Evolutionary conservation across 208 protist genomes (phyloP).

Genomic region (Acanthamoeba divionensis): DNA sequence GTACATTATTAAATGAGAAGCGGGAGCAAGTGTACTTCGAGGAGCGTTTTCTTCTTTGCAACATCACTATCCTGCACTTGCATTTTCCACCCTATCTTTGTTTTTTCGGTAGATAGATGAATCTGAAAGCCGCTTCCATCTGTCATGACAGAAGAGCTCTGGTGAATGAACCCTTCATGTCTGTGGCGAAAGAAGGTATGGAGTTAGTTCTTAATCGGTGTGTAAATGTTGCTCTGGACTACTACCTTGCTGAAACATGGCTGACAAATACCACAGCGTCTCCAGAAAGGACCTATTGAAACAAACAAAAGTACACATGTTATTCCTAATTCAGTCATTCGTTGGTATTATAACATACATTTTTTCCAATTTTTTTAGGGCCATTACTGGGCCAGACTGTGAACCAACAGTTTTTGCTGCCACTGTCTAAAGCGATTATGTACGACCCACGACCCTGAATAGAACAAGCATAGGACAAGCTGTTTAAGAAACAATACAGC

Average conservation of each 20-base stretch:
- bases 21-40: neutral
- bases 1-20: neutral
- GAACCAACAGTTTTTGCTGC: constrained; percentile 57
- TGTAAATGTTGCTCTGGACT: too few species aligned
- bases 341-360: neutral
- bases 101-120: neutral
- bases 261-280: constrained; percentile 21
- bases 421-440: constrained; percentile 9
- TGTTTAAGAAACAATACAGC: neutral
- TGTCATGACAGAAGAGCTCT: neutral
- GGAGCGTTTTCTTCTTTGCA: neutral
- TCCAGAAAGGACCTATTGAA: neutral
- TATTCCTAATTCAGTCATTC: neutral
- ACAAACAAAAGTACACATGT: neutral
- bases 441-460: neutral
- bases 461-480: neutral
- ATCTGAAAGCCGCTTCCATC: constrained; percentile 12
- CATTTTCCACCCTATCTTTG: constrained; percentile 39
- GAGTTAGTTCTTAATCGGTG: too few species aligned
- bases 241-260: constrained; percentile 26
- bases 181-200: too few species aligned
- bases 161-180: constrained; percentile 23
- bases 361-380: constrained; percentile 22
- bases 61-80: neutral
- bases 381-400: constrained; percentile 28